Base-by-base conservation (phyloP, 2,329 filamentous ascomycete genomes). In the Claviceps pusilla region DNA sequence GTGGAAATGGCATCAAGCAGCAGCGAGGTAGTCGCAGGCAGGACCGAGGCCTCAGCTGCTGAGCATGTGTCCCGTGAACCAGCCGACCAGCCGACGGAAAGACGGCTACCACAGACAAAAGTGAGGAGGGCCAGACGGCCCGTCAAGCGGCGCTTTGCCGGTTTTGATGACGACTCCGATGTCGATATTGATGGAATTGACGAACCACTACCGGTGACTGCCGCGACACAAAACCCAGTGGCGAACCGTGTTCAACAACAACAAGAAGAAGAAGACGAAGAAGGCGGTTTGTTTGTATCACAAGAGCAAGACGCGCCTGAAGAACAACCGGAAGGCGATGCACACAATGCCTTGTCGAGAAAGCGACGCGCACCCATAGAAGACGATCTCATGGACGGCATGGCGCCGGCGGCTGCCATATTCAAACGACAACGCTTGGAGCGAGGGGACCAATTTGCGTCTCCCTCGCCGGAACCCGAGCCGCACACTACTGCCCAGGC, bases 371-470 rank as follows among this genome's bases (percentile, higher is more conserved):
- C 72, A 3, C 69, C 73, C 1, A 66, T 65, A 0, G 68, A 74
- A 51, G 70, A 79, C 53, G 78, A 85, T 48, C 68, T 86, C 9
- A 79, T 91, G 66, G 82, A 89, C 14, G 75, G 78, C 28, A 78
- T 95, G 54, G 82, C 90, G 1, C 87, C 89, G 0, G 87, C 84
- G 1, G 83, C 87, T 3, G 82, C 85, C 33, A 82, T 82, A 5
- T 79, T 89, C 64, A 97, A 95, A 66, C 81, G 83, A n/a, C 83
- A 86, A 28, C 82, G 84, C 31, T 74, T 87, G 24, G 83, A 80
- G 57, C 76, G 76, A 51, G 76, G 78, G 48, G 69, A 76, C 58
- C 71, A 76, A 37, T 72, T 76, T 3, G 61, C 63, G 42, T 59
- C 65, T 3, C 61, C 64, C 0, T 52, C 59, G 5, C 62, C 64